These are phyloP conservation scores for Pythium periplocum DNA, from an alignment of 352 stramenopile species.

Conservation along the genomic window DNA sequence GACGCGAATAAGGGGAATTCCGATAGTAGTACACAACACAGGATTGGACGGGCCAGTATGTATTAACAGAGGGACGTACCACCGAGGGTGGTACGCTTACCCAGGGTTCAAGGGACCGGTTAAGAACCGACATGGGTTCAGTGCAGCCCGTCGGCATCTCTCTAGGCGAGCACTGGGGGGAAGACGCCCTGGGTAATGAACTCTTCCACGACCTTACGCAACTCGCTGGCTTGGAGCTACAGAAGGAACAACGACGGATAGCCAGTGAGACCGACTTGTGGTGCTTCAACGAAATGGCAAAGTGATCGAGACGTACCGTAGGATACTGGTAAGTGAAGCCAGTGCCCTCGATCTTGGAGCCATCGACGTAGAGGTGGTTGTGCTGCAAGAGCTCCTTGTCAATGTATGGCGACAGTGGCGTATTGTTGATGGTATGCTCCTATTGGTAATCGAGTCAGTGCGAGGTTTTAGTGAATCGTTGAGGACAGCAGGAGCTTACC, in stretches of 20 bases:
- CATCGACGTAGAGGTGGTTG: slow-evolving; percentile 76
- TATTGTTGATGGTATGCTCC: slow-evolving; percentile 77
- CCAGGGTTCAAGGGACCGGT: no score
- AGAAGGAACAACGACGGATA: neutral
- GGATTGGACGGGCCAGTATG: no score
- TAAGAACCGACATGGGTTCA: no score
- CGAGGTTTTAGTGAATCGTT: neutral
- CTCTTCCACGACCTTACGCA: slow-evolving; percentile 60
- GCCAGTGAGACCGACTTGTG: no score
- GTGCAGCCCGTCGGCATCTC: neutral
- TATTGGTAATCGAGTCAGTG: slow-evolving; percentile 16
- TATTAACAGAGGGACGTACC: no score
- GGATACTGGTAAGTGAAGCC: slow-evolving; percentile 74
- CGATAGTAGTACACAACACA: no score
- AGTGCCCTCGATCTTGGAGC: slow-evolving; percentile 71
- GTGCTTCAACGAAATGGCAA: neutral
- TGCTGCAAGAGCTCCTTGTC: slow-evolving; percentile 84
- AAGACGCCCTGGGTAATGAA: slow-evolving; percentile 81
- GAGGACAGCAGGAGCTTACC: slow-evolving; percentile 19
- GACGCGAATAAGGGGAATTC: no score
- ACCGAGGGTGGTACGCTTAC: no score
- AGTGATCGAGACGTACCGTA: slow-evolving; percentile 25
- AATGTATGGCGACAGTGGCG: slow-evolving; percentile 82
- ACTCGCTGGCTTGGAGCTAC: slow-evolving; percentile 51
- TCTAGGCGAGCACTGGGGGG: slow-evolving; percentile 55